Evolutionary conservation across 352 stramenopile species (phyloP).

Genomic region (Phytopythium vexans): DNA sequence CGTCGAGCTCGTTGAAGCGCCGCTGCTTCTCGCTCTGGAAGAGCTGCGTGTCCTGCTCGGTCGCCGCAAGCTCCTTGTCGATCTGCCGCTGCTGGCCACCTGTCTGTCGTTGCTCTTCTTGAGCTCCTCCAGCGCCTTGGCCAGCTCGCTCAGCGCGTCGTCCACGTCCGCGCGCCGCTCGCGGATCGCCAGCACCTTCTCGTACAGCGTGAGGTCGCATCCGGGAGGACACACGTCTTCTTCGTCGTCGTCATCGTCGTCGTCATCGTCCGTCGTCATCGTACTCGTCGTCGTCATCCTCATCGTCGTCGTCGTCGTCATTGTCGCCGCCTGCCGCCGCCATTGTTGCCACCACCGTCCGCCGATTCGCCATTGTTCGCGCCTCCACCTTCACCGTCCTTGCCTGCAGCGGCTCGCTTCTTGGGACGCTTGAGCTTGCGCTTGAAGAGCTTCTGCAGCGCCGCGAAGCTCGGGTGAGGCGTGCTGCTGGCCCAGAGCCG

Average conservation of each 20-base stretch:
- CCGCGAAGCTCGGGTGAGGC: constrained; percentile 59
- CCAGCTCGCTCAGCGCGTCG: constrained; percentile 83
- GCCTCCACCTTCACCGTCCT: constrained; percentile 32
- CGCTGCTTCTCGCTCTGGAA: constrained; percentile 95
- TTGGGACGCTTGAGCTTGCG: constrained; percentile 91
- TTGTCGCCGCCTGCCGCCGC: constrained; percentile 22
- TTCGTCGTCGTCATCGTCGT: constrained; percentile 90
- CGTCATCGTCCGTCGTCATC: constrained; percentile 84
- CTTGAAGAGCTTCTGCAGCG: constrained; percentile 89
- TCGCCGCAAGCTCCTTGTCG: constrained; percentile 89
- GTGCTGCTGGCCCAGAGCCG: constrained; percentile 30
- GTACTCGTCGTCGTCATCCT: constrained; percentile 68
- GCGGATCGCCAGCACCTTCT: constrained; percentile 89
- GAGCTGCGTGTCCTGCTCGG: constrained; percentile 84
- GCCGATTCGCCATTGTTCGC: constrained; percentile 21
- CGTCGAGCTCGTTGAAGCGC: constrained; percentile 86
- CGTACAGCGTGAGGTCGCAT: constrained; percentile 89
- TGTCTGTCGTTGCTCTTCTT: constrained; percentile 85
- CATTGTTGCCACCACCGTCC: constrained; percentile 17
- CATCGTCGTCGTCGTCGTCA: constrained; percentile 70
- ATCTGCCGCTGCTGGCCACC: constrained; percentile 80
- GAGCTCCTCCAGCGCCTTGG: constrained; percentile 87
- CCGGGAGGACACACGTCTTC: constrained; percentile 88
- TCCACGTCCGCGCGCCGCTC: constrained; percentile 91
- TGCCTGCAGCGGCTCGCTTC: constrained; percentile 46